Percentiles rank a stretch among this genome's conserved stretches.
These are phyloP conservation scores for Globomyces sp. DNA, from an alignment of 371 early-diverging fungal genomes.

Conservation along the genomic window DNA sequence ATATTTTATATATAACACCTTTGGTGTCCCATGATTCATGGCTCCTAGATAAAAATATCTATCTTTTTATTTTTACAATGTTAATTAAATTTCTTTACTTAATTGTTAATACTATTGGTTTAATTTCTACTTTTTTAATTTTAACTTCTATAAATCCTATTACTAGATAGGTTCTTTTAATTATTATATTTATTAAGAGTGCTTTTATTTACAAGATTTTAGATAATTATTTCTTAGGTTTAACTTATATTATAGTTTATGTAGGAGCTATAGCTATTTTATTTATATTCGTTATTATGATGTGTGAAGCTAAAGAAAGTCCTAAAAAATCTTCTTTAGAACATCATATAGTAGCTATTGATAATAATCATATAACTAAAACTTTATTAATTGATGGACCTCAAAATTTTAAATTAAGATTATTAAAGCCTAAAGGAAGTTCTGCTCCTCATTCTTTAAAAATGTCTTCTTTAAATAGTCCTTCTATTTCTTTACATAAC, in stretches of 20 bases:
- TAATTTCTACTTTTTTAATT: slow-evolving; percentile 56
- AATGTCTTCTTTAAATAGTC: slow-evolving; percentile 19
- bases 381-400: too few relatives aligned
- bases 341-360: slow-evolving; percentile 13
- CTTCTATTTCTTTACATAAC: slow-evolving; percentile 23
- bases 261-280: slow-evolving; percentile 63
- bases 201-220: slow-evolving; percentile 60
- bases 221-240: slow-evolving; percentile 62
- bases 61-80: slow-evolving; percentile 41
- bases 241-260: slow-evolving; percentile 64
- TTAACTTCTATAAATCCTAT: slow-evolving; percentile 60
- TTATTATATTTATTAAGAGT: slow-evolving; percentile 56
- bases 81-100: slow-evolving; percentile 49
- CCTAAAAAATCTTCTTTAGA: not conserved
- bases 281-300: slow-evolving; percentile 65
- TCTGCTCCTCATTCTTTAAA: too few relatives aligned
- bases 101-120: slow-evolving; percentile 32
- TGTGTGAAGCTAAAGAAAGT: slow-evolving; percentile 42
- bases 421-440: too few relatives aligned
- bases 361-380: too few relatives aligned
- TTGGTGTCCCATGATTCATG: too few relatives aligned
- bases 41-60: slow-evolving; percentile 24
- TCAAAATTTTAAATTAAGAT: too few relatives aligned
- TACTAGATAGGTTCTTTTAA: slow-evolving; percentile 39
- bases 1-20: too few relatives aligned